Conservation (phyloP, 2,329 filamentous ascomycete genomes). For the Alternaria incomplexa region DNA sequence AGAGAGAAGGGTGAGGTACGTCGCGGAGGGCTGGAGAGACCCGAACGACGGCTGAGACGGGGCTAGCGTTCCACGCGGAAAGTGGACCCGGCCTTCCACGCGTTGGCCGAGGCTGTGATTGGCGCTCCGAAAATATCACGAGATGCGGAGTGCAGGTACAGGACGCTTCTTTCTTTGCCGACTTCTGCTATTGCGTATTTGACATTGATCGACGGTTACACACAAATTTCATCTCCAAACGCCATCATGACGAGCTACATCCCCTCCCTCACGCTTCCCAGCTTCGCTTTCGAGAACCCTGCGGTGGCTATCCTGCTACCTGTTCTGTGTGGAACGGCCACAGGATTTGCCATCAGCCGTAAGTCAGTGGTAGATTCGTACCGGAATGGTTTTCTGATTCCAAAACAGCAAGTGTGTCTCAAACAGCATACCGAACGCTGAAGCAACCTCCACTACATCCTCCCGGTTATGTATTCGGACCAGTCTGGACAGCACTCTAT, state of each 20-base stretch:
- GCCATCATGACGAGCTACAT: slow-evolving; percentile 78
- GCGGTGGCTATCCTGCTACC: slow-evolving; percentile 78
- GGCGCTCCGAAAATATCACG: slow-evolving; percentile 17
- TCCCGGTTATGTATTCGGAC: slow-evolving; percentile 64
- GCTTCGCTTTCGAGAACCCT: slow-evolving; percentile 72
- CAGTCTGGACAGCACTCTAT: slow-evolving; percentile 66
- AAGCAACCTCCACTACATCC: slow-evolving; percentile 69
- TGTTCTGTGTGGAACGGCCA: slow-evolving; percentile 72
- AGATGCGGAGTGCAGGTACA: slow-evolving; percentile 10
- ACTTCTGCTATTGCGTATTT: neutral
- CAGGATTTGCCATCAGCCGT: slow-evolving; percentile 74
- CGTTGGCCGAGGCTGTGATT: slow-evolving; percentile 25
- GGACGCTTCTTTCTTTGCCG: neutral
- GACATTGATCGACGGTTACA: neutral
- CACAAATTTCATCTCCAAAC: slow-evolving; percentile 28
- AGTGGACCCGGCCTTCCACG: slow-evolving; percentile 25
- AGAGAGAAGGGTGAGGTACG: slow-evolving; percentile 31
- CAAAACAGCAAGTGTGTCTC: slow-evolving; percentile 39
- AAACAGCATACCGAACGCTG: slow-evolving; percentile 68
- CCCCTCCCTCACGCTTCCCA: slow-evolving; percentile 76
- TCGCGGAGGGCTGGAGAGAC: slow-evolving; percentile 22
- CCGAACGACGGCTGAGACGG: slow-evolving; percentile 24
- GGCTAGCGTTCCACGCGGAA: slow-evolving; percentile 28
- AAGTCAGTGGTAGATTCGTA: slow-evolving; percentile 38
- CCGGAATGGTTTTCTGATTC: neutral